Evolutionary conservation across 148 eudicot genomes (phyloP), one percentile per base, ranked within the genome.

Genomic region (Dysphania ambrosioides): DNA sequence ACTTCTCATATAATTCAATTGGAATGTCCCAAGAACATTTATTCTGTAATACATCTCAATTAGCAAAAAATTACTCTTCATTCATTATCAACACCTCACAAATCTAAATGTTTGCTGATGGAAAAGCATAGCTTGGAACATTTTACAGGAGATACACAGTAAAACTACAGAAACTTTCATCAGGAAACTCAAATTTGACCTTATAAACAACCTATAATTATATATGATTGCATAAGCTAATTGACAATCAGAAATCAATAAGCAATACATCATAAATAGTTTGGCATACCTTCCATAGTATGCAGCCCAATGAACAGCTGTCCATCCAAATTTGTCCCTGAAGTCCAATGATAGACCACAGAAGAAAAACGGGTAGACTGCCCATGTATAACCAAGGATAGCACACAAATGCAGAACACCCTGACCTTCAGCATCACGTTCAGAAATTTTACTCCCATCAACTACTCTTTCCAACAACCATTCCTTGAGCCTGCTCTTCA

Each of bases 301-400:
- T 73, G 98, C 97, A 86, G 97, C 96, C 98, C 98, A 95, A 79
- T 95, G 98, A 82, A 95, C 88, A 77, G 97, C 97, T 11, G 98
- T 92, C 98, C 98, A 95, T 74, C 98, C 97, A 82, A 55, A 77
- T 80, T 90, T 95, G 79, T 95, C 98, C 38, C 98, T 87, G 74
- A 86, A 95, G 86, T 95, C 97, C 84, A 95, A 80, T 26, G 98
- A 90, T 72, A 95, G 75, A 24, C 97, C 90, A 53, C 93, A 89
- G 76, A 70, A 82, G 19, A 91, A 76, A 85, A 75, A 90, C 16
- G 88, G 97, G 83, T 82, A 81, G 49, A 95, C 87, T 49, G 92
- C 97, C 98, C 98, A 95, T 7, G 91, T 83, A 77, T 92, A 95
- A 80, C 86, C 96, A 62, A 95, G 89, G 81, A 92, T 88, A 66